These are phyloP conservation scores for Stenocarpella maydis DNA, from an alignment of 2,329 filamentous ascomycete species.

Conservation along the genomic window DNA sequence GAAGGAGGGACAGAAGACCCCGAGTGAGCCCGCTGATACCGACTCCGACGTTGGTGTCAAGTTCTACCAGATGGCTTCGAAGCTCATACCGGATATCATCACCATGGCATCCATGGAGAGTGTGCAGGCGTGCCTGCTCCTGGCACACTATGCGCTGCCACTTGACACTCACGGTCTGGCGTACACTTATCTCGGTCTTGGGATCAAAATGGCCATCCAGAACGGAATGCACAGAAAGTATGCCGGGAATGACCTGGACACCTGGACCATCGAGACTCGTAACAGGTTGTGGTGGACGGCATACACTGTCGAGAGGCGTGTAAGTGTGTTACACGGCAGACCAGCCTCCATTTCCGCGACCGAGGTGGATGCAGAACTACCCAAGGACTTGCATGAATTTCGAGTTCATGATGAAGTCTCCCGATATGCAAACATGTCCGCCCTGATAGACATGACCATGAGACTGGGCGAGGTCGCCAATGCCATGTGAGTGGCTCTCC, in stretches of 20 bases:
- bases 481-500: slow-evolving; percentile 46
- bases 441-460: slow-evolving; percentile 44
- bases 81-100: slow-evolving; percentile 64
- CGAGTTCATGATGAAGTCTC: slow-evolving; percentile 20
- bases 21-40: slow-evolving; percentile 5
- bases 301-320: slow-evolving; percentile 64
- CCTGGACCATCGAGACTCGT: slow-evolving; percentile 58
- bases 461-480: slow-evolving; percentile 49
- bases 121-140: slow-evolving; percentile 64
- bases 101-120: slow-evolving; percentile 64
- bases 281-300: slow-evolving; percentile 66
- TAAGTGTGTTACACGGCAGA: slow-evolving; percentile 64
- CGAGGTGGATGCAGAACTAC: slow-evolving; percentile 63
- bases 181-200: slow-evolving; percentile 65
- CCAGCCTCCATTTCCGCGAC: slow-evolving; percentile 60
- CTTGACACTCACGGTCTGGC: slow-evolving; percentile 64
- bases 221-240: slow-evolving; percentile 67
- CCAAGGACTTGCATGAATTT: slow-evolving; percentile 52
- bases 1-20: slow-evolving; percentile 51
- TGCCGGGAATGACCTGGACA: slow-evolving; percentile 55
- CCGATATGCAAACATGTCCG: slow-evolving; percentile 32
- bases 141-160: slow-evolving; percentile 63
- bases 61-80: slow-evolving; percentile 64
- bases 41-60: slow-evolving; percentile 63
- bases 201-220: slow-evolving; percentile 65